Conservation (phyloP, 805 yeast species). For the Torulaspora maleeae region DNA sequence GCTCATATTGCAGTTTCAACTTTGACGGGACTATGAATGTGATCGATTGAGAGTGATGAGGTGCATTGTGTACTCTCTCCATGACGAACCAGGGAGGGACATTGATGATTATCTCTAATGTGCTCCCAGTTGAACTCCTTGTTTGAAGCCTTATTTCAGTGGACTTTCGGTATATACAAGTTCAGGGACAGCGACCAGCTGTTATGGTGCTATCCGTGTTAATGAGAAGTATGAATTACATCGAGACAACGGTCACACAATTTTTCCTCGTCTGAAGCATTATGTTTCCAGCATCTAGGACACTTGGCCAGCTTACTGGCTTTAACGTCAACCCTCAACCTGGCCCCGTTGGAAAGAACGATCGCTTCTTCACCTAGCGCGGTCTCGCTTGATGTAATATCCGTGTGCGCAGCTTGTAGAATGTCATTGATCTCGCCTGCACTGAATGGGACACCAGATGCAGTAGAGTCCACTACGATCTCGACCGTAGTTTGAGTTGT, state of each 20-base stretch:
- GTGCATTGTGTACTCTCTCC: too few relatives aligned
- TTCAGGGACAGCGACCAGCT: background rate
- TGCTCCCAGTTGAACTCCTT: too few relatives aligned
- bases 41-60: too few relatives aligned
- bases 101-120: too few relatives aligned
- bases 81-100: too few relatives aligned
- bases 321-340: slow-evolving; percentile 38
- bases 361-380: background rate
- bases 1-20: too few relatives aligned
- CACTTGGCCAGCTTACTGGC: slow-evolving; percentile 52
- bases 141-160: background rate
- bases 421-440: slow-evolving; percentile 50
- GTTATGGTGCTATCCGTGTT: background rate
- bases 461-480: slow-evolving; percentile 8
- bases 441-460: slow-evolving; percentile 12
- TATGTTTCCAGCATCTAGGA: slow-evolving; percentile 91
- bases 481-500: slow-evolving; percentile 32
- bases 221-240: slow-evolving; percentile 19
- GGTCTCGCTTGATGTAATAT: slow-evolving; percentile 28
- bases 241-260: slow-evolving; percentile 66
- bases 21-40: too few relatives aligned
- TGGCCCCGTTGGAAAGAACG: slow-evolving; percentile 29
- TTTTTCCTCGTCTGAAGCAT: slow-evolving; percentile 45
- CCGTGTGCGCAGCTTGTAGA: slow-evolving; percentile 60
- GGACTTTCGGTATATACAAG: background rate